Base-by-base conservation (phyloP, 2,329 filamentous ascomycete species). In the Talaromyces sp. region DNA sequence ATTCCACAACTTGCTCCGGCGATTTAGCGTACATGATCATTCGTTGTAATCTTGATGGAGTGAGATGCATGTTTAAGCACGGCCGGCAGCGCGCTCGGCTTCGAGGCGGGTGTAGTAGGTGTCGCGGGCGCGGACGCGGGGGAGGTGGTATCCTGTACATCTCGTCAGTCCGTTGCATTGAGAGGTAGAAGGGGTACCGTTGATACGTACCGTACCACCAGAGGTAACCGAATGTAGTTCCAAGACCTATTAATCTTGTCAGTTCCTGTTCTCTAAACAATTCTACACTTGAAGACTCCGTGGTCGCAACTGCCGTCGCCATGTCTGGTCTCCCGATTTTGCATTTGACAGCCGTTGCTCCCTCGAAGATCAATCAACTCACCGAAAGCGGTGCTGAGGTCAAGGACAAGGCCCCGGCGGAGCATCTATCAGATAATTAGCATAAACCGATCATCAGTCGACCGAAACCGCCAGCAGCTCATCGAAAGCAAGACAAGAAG, bases 351-450 rank as follows among this genome's bases (percentile, higher is more conserved):
- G 59, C 62, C 45, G 43, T 52, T 52, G 24, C 49, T 5, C 16
- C 27, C 11, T 56, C 33, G n/a, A 54, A 9, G 52, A 13, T 58
- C 31, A 47, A 47, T 39, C 41, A 16, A 82, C 86, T 78, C 82
- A 88, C 87, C 88, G 73, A 87, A 80, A 70, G 86, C 85, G 75
- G 88, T 86, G 73, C 85, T 86, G 73, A 90, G 80, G 78, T 90
- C 87, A 71, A 90, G 82, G 71, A 90, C 87, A 66, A 90, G 81
- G 74, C 82, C 83, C 76, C 85, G 83, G 77, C 86, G 85, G 80
- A 90, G 85, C 84, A 88, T 89, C 87, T 89, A 67, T 45, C 10
- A 2, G 33, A 22, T 10, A 33, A 37, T 39, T 47, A 57, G 50
- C 54, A 56, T 39, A 56, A 9, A 39, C n/a, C 6, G 11, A 56